phyloP scores from a whole-genome alignment of 2,329 filamentous ascomycete genomes.

The Ophiocordyceps sinensis region DNA sequence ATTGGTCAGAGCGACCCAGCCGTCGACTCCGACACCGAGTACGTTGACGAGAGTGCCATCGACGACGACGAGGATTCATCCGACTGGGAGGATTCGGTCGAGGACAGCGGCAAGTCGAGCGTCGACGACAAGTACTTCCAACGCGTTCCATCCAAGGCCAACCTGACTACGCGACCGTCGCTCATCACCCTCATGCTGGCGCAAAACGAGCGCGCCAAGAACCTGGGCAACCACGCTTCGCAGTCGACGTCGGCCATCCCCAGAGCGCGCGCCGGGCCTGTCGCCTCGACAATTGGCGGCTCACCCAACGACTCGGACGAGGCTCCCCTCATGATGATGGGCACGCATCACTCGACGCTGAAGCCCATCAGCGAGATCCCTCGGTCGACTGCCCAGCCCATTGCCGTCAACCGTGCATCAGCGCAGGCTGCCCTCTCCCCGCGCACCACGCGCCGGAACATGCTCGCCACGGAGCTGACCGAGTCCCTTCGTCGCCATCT shows the following conservation, averaged over 20 bases:
- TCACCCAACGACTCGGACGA: constrained; percentile 48
- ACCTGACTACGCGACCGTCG: constrained; percentile 74
- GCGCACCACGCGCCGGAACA: constrained; percentile 81
- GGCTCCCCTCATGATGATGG: constrained; percentile 50
- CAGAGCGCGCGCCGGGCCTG: constrained; percentile 38
- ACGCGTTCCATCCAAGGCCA: constrained; percentile 75
- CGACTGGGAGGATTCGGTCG: constrained; percentile 53
- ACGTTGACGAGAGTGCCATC: constrained; percentile 72
- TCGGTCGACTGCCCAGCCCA: constrained; percentile 59
- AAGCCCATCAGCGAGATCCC: constrained; percentile 48
- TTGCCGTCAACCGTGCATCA: constrained; percentile 49
- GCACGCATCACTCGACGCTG: constrained; percentile 31
- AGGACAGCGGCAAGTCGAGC: constrained; percentile 72
- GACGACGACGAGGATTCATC: constrained; percentile 52
- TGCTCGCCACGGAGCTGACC: constrained; percentile 88
- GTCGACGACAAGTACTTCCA: constrained; percentile 76
- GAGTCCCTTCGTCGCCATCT: constrained; percentile 85
- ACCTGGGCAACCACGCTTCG: constrained; percentile 53
- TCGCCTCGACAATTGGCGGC: constrained; percentile 26
- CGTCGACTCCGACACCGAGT: constrained; percentile 30
- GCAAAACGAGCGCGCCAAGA: constrained; percentile 57
- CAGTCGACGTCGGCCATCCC: constrained; percentile 56
- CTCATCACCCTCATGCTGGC: constrained; percentile 80
- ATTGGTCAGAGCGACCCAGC: constrained; percentile 34
- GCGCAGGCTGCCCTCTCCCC: constrained; percentile 74